Evolutionary conservation across 352 stramenopile genomes (phyloP).

Genomic region (Detonula confervacea): DNA sequence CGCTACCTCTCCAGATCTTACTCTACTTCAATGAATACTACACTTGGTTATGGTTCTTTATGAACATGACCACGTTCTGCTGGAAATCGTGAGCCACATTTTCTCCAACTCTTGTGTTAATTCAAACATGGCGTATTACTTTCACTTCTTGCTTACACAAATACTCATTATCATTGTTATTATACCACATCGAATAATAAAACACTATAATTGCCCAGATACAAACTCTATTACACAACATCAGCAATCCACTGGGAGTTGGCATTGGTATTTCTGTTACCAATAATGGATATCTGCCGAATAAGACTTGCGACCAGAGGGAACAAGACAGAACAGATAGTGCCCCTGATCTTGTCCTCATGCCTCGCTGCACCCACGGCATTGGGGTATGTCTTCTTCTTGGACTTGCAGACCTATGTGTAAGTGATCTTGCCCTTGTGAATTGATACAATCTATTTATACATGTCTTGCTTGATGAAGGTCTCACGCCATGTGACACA

Average conservation of each 20-base stretch:
- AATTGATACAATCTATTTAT: too few species aligned
- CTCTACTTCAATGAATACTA: slow-evolving; percentile 62
- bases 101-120: background rate
- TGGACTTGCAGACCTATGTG: slow-evolving; percentile 68
- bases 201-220: too few species aligned
- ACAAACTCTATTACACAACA: slow-evolving; percentile 51
- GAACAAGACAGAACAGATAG: slow-evolving; percentile 66
- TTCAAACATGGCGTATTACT: slow-evolving; percentile 6
- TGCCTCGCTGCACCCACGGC: slow-evolving; percentile 37
- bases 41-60: slow-evolving; percentile 46
- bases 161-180: too few species aligned
- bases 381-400: slow-evolving; percentile 58
- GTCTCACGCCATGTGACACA: too few species aligned
- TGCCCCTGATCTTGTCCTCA: slow-evolving; percentile 56
- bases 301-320: slow-evolving; percentile 52
- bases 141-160: too few species aligned
- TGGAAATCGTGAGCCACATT: slow-evolving; percentile 65
- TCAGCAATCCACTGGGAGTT: slow-evolving; percentile 55
- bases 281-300: slow-evolving; percentile 52
- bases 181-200: too few species aligned
- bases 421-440: too few species aligned
- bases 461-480: too few species aligned
- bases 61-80: slow-evolving; percentile 56
- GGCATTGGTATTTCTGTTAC: slow-evolving; percentile 50
- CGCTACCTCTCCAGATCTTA: slow-evolving; percentile 49